These are phyloP conservation scores for Capsella rubella DNA, from an alignment of 441 rosid genomes.

Conservation along the genomic window DNA sequence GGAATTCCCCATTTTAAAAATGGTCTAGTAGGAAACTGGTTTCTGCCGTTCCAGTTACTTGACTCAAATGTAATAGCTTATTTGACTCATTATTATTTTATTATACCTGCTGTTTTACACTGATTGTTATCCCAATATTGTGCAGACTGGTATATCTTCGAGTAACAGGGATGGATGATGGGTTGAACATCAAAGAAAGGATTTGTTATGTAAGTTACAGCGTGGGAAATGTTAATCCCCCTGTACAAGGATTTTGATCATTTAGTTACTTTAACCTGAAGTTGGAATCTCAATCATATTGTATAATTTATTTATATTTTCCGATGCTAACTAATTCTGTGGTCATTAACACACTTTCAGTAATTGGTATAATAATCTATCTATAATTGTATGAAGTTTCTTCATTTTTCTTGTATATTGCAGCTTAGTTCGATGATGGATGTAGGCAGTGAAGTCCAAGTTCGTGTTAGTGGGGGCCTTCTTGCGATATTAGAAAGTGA, in stretches of 20 bases:
- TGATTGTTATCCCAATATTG: conserved; percentile 25
- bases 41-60: conserved; percentile 21
- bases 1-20: not conserved
- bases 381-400: not conserved
- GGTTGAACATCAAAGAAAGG: conserved; percentile 88
- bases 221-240: not conserved
- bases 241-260: conserved; percentile 3
- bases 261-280: conserved; percentile 15
- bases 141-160: conserved; percentile 84
- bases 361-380: conserved; percentile 2
- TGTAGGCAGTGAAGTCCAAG: conserved; percentile 86
- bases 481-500: conserved; percentile 95
- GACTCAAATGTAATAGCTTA: conserved; percentile 6
- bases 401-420: conserved; percentile 27
- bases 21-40: conserved; percentile 4
- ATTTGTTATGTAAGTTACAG: conserved; percentile 70
- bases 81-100: not conserved
- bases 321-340: conserved; percentile 8
- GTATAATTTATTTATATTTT: conserved; percentile 1
- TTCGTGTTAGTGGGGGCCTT: conserved; percentile 96
- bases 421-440: conserved; percentile 98
- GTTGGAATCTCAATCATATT: conserved; percentile 3
- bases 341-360: conserved; percentile 13
- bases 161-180: conserved; percentile 97
- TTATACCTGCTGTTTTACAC: conserved; percentile 10